Evolutionary conservation across 2,329 filamentous ascomycete genomes (phyloP).

Genomic region (Sporothrix globosa): DNA sequence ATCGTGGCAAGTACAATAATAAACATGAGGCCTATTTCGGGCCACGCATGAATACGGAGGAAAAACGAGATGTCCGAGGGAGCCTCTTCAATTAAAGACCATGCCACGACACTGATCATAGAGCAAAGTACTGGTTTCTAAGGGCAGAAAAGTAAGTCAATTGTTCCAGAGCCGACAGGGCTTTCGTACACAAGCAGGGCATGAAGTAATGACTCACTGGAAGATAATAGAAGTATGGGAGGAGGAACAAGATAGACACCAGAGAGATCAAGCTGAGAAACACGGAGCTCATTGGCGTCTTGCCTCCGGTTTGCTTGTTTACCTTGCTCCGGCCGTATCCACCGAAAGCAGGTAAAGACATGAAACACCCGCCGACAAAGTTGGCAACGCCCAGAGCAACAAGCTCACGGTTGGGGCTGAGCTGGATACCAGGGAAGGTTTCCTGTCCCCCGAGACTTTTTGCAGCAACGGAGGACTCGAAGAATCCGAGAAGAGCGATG

Average conservation of each 20-base stretch:
- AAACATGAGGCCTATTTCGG: conserved; percentile 82
- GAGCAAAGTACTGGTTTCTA: conserved; percentile 91
- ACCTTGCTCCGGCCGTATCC: conserved; percentile 96
- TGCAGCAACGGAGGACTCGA: conserved; percentile 94
- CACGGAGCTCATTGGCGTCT: conserved; percentile 90
- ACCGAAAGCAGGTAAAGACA: conserved; percentile 90
- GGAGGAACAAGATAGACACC: conserved; percentile 75
- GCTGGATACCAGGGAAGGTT: conserved; percentile 74
- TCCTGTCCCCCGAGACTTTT: conserved; percentile 78
- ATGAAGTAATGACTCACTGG: conserved; percentile 64
- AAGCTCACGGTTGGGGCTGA: conserved; percentile 91
- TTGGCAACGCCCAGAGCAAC: conserved; percentile 91
- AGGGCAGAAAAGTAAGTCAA: not conserved
- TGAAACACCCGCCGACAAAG: conserved; percentile 87
- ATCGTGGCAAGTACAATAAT: conserved; percentile 91
- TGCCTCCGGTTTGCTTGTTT: conserved; percentile 87
- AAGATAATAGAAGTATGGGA: conserved; percentile 93
- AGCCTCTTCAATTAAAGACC: conserved; percentile 91
- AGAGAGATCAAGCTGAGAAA: conserved; percentile 82
- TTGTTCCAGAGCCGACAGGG: not conserved
- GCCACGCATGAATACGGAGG: conserved; percentile 79
- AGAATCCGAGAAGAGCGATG: conserved; percentile 95
- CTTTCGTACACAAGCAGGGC: not conserved
- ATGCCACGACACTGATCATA: conserved; percentile 95
- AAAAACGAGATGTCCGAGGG: conserved; percentile 94